Evolutionary conservation across 176 grass and related monocot genomes (phyloP), one percentile per base, ranked within the genome.

Genomic region (Ensete glaucum): DNA sequence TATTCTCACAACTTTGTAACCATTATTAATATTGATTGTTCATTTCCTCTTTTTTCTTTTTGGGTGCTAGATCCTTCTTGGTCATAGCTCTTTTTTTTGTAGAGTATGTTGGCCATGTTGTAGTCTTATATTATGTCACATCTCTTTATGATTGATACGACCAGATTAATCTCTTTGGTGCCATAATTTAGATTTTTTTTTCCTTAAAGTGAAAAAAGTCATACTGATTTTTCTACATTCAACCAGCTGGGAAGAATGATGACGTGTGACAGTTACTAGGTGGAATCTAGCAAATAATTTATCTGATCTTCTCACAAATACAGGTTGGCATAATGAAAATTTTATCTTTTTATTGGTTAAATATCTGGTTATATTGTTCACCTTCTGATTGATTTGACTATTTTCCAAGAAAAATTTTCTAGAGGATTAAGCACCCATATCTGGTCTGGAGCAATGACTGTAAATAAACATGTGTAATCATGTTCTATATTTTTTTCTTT

Each of bases 231-330:
- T 70, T 70, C 17, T 50, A 26, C 67, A 51, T 70, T n/a, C 43
- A 70, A 50, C 17, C 34, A 51, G 67, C 43, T 70, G 67, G 34
- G 7, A 69, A 69, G 7, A 69, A 69, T 69, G 67, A 70, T 49
- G 67, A 70, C 25, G 27, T 20, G 34, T 50, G 17, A 70, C 67
- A 70, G 9, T 49, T 49, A 49, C 67, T 49, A 34, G 67, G 16
- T 70, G 26, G 67, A 8, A n/a, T 70, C 26, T 70, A 70, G 67
- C 17, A 70, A 50, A 70, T 70, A 8, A 29, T 70, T 23, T 70
- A 48, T 70, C 34, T 11, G 8, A 64, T 64, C 15, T 70, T 19
- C 67, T 19, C 17, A 20, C 17, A 60, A 60, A 60, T 19, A 16
- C 43, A 69, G 34, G 34, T 69, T 69, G 25, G 67, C 17, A 49